A percentile compares a stretch with the other conserved stretches of the same genome.
These are phyloP conservation scores for Microbotryum silenes-acaulis DNA, from an alignment of 1,284 basidiomycete species.

Conservation along the genomic window DNA sequence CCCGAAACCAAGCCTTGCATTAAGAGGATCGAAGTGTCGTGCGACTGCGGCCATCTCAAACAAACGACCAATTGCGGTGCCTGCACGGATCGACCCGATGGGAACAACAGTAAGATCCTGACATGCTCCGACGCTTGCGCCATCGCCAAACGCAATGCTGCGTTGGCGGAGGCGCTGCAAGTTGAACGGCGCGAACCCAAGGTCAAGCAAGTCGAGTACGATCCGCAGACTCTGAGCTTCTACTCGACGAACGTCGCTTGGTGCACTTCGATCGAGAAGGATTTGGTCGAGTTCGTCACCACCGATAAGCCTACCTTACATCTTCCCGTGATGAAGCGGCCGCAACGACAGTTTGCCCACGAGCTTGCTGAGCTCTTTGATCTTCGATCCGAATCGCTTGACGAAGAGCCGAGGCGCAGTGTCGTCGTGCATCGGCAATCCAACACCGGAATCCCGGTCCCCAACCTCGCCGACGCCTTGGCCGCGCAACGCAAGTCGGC, in stretches of 20 bases:
- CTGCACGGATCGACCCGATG: slow-evolving; percentile 47
- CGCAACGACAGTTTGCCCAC: slow-evolving; percentile 34
- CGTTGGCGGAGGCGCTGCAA: slow-evolving; percentile 77
- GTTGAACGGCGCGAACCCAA: slow-evolving; percentile 48
- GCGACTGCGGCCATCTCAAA: slow-evolving; percentile 70
- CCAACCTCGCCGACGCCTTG: slow-evolving; percentile 33
- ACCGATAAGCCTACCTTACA: slow-evolving; percentile 29
- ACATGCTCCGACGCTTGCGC: slow-evolving; percentile 66
- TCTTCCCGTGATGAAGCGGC: slow-evolving; percentile 34
- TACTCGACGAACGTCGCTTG: slow-evolving; percentile 13
- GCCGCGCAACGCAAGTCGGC: slow-evolving; percentile 19
- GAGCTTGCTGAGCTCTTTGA: slow-evolving; percentile 33
- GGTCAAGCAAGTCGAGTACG: slow-evolving; percentile 24
- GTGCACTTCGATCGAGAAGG: slow-evolving; percentile 1
- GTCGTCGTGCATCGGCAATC: slow-evolving; percentile 32
- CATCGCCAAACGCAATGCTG: slow-evolving; percentile 72
- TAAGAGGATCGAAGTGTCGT: slow-evolving; percentile 48
- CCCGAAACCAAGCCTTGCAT: slow-evolving; percentile 69
- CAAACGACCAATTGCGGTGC: slow-evolving; percentile 63
- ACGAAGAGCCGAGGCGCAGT: slow-evolving; percentile 34
- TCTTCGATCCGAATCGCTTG: slow-evolving; percentile 32
- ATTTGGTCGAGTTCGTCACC: slow-evolving; percentile 22
- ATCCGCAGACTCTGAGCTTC: slow-evolving; percentile 14
- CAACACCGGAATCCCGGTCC: slow-evolving; percentile 25
- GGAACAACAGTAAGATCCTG: slow-evolving; percentile 45